Percentiles rank a stretch among this genome's conserved stretches.
Conservation (phyloP, 2,329 filamentous ascomycete species). For the Colletotrichum aenigma region DNA sequence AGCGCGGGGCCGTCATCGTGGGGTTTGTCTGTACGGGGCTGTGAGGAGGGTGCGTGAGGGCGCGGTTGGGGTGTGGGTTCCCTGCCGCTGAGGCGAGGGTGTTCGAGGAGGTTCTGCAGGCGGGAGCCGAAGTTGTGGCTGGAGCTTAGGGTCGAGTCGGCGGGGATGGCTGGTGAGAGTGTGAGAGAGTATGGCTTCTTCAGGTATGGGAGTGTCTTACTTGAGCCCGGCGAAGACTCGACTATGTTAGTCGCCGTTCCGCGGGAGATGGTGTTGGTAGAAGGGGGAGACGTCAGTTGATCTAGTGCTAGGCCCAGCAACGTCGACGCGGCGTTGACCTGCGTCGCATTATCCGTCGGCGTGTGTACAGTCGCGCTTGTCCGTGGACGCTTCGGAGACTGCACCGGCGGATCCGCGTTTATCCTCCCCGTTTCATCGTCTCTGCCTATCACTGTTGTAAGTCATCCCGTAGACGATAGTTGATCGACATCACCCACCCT, state of each 20-base stretch:
- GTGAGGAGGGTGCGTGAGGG: neutral
- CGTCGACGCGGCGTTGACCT: constrained; percentile 9
- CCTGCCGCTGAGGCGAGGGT: constrained; percentile 12
- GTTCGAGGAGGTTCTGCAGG: constrained; percentile 21
- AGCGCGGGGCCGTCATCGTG: neutral
- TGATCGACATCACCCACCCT: neutral
- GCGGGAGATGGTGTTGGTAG: neutral
- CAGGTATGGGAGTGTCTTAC: neutral
- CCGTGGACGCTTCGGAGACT: neutral
- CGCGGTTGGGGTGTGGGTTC: neutral
- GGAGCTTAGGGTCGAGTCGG: constrained; percentile 19
- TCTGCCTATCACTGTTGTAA: neutral
- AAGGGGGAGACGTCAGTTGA: neutral
- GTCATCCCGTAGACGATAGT: neutral
- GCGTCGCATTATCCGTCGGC: constrained; percentile 3
- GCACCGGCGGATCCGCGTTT: neutral
- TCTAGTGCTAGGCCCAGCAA: neutral
- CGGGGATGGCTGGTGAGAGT: constrained; percentile 14
- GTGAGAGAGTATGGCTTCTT: neutral
- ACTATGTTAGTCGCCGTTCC: neutral
- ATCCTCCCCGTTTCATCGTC: neutral
- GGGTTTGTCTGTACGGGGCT: neutral
- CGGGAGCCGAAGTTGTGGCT: constrained; percentile 23
- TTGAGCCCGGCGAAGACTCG: neutral
- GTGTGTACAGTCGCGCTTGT: neutral